phyloP scores from a whole-genome alignment of 495 filamentous ascomycete genomes.

The Penicillium longicatenatum region DNA sequence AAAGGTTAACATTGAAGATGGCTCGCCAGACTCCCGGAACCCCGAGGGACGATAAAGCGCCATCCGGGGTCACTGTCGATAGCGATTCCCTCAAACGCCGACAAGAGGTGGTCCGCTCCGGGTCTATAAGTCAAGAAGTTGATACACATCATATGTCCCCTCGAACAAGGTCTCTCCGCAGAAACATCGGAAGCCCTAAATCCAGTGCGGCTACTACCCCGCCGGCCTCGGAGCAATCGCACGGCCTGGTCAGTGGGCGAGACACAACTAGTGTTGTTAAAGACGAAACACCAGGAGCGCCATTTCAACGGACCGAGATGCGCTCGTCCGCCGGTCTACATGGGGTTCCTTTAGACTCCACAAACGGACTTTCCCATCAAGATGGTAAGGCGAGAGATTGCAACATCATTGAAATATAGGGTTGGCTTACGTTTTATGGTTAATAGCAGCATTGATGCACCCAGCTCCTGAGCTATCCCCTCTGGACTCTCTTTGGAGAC shows the following conservation, averaged over 20 bases:
- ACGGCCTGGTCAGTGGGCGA: conserved; percentile 6
- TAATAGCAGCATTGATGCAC: not conserved
- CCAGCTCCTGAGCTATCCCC: conserved; percentile 15
- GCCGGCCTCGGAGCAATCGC: conserved; percentile 18
- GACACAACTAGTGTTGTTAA: conserved; percentile 11
- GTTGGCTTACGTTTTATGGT: not conserved
- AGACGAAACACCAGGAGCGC: conserved; percentile 14
- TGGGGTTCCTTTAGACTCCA: conserved; percentile 4
- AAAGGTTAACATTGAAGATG: conserved; percentile 43
- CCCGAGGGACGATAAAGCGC: conserved; percentile 29
- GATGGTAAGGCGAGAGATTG: conserved; percentile 15
- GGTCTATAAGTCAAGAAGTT: conserved; percentile 41
- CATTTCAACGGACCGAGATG: conserved; percentile 25
- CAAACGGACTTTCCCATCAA: not conserved
- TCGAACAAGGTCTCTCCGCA: conserved; percentile 22
- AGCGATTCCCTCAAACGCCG: conserved; percentile 50
- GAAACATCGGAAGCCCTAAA: conserved; percentile 21
- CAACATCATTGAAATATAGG: not conserved
- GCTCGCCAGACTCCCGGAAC: conserved; percentile 39
- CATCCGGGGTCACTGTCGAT: conserved; percentile 50
- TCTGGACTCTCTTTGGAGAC: conserved; percentile 42
- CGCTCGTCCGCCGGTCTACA: conserved; percentile 13
- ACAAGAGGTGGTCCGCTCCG: conserved; percentile 48
- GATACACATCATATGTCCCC: conserved; percentile 25
- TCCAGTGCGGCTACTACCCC: conserved; percentile 26